Conservation (phyloP, 2,329 filamentous ascomycete genomes). For the Colletotrichum orchidophilum region DNA sequence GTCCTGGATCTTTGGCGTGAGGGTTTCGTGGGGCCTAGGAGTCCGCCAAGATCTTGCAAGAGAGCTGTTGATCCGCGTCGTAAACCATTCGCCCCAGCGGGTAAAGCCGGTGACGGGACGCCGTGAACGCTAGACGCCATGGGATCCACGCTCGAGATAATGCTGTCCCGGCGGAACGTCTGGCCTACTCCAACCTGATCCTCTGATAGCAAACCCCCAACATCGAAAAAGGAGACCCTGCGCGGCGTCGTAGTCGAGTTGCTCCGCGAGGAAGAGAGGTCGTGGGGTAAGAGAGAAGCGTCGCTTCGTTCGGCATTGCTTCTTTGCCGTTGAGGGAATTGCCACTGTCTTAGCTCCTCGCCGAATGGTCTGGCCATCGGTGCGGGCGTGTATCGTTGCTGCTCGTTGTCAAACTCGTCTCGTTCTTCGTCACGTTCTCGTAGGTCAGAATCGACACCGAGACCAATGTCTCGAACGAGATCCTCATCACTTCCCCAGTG, state of each 20-base stretch:
- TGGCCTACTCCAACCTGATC: conserved; percentile 46
- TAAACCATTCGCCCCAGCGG: conserved; percentile 55
- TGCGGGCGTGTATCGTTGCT: conserved; percentile 46
- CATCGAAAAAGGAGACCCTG: conserved; percentile 84
- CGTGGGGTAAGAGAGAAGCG: conserved; percentile 51
- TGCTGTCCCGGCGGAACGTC: conserved; percentile 51
- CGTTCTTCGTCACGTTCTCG: conserved; percentile 46
- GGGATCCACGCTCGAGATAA: conserved; percentile 52
- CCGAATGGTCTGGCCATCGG: conserved; percentile 43
- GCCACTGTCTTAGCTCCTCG: conserved; percentile 56
- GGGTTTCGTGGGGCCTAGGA: conserved; percentile 55
- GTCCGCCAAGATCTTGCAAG: conserved; percentile 67
- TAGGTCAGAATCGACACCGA: conserved; percentile 68
- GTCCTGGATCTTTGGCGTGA: conserved; percentile 42
- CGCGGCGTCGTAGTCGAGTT: conserved; percentile 58
- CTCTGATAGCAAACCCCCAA: conserved; percentile 77
- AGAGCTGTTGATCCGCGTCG: conserved; percentile 65
- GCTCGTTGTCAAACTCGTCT: conserved; percentile 30
- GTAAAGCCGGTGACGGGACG: conserved; percentile 53
- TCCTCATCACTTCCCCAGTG: conserved; percentile 94
- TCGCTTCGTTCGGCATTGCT: conserved; percentile 55
- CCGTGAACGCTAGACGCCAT: conserved; percentile 42
- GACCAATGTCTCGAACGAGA: conserved; percentile 81
- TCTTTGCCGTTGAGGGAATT: conserved; percentile 53
- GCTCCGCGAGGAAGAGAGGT: conserved; percentile 49